Percentiles rank a stretch among this genome's conserved stretches.
Evolutionary conservation across 139 green algal genomes (phyloP).

Genomic region (Mesostigma viride): DNA sequence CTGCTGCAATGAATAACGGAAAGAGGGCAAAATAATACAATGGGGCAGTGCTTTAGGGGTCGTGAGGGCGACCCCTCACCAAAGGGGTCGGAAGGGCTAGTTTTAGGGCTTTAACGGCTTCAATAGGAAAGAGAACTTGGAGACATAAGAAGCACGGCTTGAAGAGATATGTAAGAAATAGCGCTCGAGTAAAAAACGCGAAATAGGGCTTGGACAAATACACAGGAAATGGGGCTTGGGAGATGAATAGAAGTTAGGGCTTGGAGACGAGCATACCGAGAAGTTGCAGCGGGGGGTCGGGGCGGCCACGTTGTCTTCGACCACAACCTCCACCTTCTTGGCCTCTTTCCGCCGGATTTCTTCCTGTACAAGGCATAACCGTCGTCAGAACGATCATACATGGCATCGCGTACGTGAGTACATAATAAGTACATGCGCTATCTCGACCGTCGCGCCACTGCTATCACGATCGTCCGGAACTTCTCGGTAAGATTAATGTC

Average conservation of each 20-base stretch:
- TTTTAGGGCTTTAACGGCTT: too few species aligned
- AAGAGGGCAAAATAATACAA: too few species aligned
- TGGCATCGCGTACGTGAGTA: not conserved
- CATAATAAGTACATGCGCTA: constrained; percentile 2
- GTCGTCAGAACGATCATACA: not conserved
- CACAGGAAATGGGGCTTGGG: not conserved
- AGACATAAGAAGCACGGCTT: not conserved
- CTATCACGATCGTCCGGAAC: not conserved
- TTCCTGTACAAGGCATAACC: constrained; percentile 15
- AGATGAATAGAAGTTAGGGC: not conserved
- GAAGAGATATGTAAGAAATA: not conserved
- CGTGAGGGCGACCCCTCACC: too few species aligned
- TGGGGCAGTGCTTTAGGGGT: too few species aligned
- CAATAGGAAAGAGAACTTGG: too few species aligned
- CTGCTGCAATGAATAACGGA: too few species aligned
- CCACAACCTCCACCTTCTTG: constrained; percentile 28
- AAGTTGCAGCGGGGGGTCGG: constrained; percentile 68
- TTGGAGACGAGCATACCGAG: not conserved
- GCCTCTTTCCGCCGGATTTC: constrained; percentile 59
- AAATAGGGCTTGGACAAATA: not conserved
- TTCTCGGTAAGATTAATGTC: not conserved
- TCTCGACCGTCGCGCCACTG: not conserved
- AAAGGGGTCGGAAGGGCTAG: too few species aligned
- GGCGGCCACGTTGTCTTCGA: constrained; percentile 50
- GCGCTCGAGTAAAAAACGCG: too few species aligned